These are phyloP conservation scores for Lipomyces chichibuensis DNA, from an alignment of 805 yeast genomes.

Conservation along the genomic window DNA sequence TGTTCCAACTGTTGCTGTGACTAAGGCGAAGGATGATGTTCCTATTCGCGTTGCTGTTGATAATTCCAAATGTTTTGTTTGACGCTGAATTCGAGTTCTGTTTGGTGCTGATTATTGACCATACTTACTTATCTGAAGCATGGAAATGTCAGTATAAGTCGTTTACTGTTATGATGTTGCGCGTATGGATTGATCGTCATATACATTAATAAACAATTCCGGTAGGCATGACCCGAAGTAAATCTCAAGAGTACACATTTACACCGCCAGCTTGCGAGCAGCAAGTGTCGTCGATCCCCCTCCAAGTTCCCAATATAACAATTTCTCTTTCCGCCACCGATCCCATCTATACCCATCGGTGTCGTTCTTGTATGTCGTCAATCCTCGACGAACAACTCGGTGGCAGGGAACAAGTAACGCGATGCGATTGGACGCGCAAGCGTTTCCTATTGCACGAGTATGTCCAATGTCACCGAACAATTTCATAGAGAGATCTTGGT, in stretches of 20 bases:
- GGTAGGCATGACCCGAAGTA: background rate
- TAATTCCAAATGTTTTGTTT: background rate
- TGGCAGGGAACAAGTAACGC: slow-evolving; percentile 17
- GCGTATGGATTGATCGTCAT: background rate
- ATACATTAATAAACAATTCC: background rate
- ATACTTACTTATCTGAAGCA: background rate
- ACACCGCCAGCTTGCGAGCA: background rate
- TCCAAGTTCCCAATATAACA: slow-evolving; percentile 1
- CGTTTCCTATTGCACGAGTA: slow-evolving; percentile 11
- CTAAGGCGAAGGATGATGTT: background rate
- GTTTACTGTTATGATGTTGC: background rate
- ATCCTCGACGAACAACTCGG: slow-evolving; percentile 2
- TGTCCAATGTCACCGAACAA: background rate
- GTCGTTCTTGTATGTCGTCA: background rate
- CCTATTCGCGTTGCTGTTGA: background rate
- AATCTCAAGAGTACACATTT: background rate
- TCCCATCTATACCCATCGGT: slow-evolving; percentile 2
- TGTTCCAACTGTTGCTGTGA: background rate
- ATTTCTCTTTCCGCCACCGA: background rate
- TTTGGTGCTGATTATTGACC: background rate
- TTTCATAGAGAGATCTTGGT: background rate
- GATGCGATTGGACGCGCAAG: slow-evolving; percentile 12
- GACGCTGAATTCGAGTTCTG: background rate
- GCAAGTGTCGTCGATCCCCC: background rate
- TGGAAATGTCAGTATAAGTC: background rate